Evolutionary conservation across 768 basidiomycete species (phyloP).

Genomic region (Chalciporus sphaerocephalus): DNA sequence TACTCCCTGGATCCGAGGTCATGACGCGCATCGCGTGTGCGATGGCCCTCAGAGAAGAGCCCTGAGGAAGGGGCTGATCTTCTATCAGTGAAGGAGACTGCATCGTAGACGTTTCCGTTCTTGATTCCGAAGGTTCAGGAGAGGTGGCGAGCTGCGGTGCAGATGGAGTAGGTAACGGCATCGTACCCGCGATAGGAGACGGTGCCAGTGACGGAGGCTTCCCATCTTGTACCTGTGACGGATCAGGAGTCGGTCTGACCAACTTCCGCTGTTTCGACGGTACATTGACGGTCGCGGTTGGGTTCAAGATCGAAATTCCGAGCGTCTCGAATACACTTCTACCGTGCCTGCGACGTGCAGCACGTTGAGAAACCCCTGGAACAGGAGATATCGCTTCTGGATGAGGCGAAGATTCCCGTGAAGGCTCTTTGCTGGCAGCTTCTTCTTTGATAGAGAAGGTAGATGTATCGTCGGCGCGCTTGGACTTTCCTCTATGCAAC

Average conservation of each 20-base stretch:
- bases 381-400: conserved; percentile 10
- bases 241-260: conserved; percentile 24
- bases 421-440: conserved; percentile 14
- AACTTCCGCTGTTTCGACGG: conserved; percentile 22
- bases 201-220: conserved; percentile 10
- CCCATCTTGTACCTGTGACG: conserved; percentile 16
- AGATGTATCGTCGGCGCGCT: conserved; percentile 22
- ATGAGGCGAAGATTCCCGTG: conserved; percentile 22
- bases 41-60: conserved; percentile 69
- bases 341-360: conserved; percentile 39
- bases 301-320: conserved; percentile 64
- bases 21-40: conserved; percentile 83
- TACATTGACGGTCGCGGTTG: conserved; percentile 32
- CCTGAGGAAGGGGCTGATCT: conserved; percentile 44
- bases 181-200: conserved; percentile 17
- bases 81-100: conserved; percentile 24
- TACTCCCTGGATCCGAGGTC: conserved; percentile 71
- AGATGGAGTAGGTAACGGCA: conserved; percentile 16
- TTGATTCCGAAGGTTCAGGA: conserved; percentile 19
- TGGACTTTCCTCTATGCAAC: conserved; percentile 54
- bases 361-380: conserved; percentile 13
- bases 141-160: conserved; percentile 29
- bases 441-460: conserved; percentile 23
- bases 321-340: conserved; percentile 71
- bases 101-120: conserved; percentile 26